These are phyloP conservation scores for Metschnikowia santaceciliae DNA, from an alignment of 805 yeast genomes.

Conservation along the genomic window DNA sequence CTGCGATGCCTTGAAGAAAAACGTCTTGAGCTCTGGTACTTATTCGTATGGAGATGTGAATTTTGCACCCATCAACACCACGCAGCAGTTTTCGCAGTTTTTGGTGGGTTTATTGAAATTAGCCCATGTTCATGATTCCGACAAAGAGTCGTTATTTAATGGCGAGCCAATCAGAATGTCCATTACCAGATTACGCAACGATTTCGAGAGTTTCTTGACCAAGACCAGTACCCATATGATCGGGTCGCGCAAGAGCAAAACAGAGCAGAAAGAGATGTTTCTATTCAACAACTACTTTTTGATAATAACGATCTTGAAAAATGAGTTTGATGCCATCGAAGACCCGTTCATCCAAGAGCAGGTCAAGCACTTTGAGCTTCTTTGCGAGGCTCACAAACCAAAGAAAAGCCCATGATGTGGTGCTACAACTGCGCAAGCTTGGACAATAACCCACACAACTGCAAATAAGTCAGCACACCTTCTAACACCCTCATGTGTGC, in stretches of 20 bases:
- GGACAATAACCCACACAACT: constrained; percentile 78
- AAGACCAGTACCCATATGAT: constrained; percentile 52
- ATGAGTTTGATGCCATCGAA: constrained; percentile 27
- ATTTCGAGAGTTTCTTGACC: constrained; percentile 74
- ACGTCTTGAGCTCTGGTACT: constrained; percentile 22
- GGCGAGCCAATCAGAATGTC: constrained; percentile 74
- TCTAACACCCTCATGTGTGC: constrained; percentile 90
- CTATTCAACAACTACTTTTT: constrained; percentile 69
- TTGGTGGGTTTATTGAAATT: constrained; percentile 68
- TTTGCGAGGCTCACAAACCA: constrained; percentile 38
- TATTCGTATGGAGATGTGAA: constrained; percentile 17
- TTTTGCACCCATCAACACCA: constrained; percentile 50
- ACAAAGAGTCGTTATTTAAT: constrained; percentile 23
- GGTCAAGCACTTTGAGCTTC: constrained; percentile 33
- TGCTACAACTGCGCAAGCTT: constrained; percentile 30
- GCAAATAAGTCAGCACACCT: constrained; percentile 86
- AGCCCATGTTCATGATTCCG: constrained; percentile 17
- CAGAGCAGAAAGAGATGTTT: constrained; percentile 60
- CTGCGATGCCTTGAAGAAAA: constrained; percentile 64
- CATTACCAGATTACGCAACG: constrained; percentile 65
- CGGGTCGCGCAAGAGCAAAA: constrained; percentile 28
- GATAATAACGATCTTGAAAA: constrained; percentile 51
- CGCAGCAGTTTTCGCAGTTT: constrained; percentile 75
- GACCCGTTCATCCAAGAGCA: constrained; percentile 33
- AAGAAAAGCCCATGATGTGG: constrained; percentile 1